Conservation (phyloP, 2,329 filamentous ascomycete genomes). For the Elsinoe ampelina region DNA sequence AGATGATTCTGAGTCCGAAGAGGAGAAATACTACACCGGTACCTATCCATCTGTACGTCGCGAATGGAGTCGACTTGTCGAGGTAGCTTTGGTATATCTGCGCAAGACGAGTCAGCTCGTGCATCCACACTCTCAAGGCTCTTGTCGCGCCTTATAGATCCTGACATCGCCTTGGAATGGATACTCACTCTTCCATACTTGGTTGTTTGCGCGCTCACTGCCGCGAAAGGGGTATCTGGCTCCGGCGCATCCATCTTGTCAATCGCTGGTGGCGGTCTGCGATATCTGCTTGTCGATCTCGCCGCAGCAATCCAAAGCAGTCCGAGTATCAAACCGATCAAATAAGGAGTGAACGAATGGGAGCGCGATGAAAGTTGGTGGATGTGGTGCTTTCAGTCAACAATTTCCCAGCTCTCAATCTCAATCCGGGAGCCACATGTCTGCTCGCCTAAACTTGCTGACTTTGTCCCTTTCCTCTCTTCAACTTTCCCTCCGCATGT, state of each 20-base stretch:
- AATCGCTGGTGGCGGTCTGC: not conserved
- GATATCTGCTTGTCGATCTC: not conserved
- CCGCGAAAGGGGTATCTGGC: conserved; percentile 86
- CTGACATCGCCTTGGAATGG: not conserved
- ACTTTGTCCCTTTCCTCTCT: not conserved
- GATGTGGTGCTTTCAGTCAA: not conserved
- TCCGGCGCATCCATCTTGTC: conserved; percentile 71
- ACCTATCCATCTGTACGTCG: conserved; percentile 80
- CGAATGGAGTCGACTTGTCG: conserved; percentile 84
- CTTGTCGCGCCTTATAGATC: not conserved
- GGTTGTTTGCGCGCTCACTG: conserved; percentile 77
- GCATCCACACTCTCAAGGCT: not conserved
- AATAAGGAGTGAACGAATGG: not conserved
- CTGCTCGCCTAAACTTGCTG: not conserved
- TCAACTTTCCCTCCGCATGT: not conserved
- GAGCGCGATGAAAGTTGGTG: conserved; percentile 4
- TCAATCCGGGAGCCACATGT: conserved; percentile 11
- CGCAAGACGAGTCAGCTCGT: not conserved
- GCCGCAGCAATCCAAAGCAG: not conserved
- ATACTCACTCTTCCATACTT: conserved; percentile 58
- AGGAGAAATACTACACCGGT: conserved; percentile 65
- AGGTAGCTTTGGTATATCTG: conserved; percentile 92
- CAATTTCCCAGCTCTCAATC: conserved; percentile 8
- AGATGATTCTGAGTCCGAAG: conserved; percentile 82
- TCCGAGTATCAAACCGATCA: not conserved